Evolutionary conservation across 257 asterid species (phyloP), one percentile per base, ranked within the genome.

Genomic region (Solanum chaucha): DNA sequence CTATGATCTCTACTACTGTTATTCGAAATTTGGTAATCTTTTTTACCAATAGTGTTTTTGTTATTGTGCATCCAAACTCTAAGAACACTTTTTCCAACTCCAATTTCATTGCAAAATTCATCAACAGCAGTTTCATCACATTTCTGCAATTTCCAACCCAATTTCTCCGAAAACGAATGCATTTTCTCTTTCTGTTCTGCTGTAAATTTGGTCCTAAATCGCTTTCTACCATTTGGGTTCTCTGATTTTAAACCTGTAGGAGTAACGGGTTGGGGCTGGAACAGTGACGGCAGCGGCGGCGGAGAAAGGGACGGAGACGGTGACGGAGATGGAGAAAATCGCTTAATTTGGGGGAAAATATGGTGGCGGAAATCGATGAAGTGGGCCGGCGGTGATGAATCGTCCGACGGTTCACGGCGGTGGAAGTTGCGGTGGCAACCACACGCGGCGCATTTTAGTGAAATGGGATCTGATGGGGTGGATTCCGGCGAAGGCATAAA

Each of bases 51-150:
- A 6, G 89, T 88, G 71, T 87, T 88, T 59, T 92, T 92, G 87
- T 92, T 90, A 86, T 92, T 92, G 70, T 92, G 94, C 91, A 92
- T 92, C 94, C 94, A 92, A 1, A 92, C 94, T 74, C 91, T 89
- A 48, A 92, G 90, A 1, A 90, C 92, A 3, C 87, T 87, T 73
- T 83, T 89, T 26, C 86, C 55, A 12, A 92, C 89, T 12, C 91
- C 91, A 32, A 92, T 83, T 41, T 92, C 93, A 32, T 40, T 71
- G 86, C 94, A 92, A 44, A 89, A 89, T 19, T 87, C 85, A 5
- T 87, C 85, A 20, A 87, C 80, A 10, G 17, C 48, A 32, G 11
- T 61, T 6, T 85, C 91, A 20, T 89, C 91, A 15, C 83, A 68
- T 30, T 84, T 89, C 19, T 87, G 91, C 59, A 89, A 13, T 30